These are phyloP conservation scores for Coemansia sp. DNA, from an alignment of 192 early-diverging fungal genomes.

Conservation along the genomic window DNA sequence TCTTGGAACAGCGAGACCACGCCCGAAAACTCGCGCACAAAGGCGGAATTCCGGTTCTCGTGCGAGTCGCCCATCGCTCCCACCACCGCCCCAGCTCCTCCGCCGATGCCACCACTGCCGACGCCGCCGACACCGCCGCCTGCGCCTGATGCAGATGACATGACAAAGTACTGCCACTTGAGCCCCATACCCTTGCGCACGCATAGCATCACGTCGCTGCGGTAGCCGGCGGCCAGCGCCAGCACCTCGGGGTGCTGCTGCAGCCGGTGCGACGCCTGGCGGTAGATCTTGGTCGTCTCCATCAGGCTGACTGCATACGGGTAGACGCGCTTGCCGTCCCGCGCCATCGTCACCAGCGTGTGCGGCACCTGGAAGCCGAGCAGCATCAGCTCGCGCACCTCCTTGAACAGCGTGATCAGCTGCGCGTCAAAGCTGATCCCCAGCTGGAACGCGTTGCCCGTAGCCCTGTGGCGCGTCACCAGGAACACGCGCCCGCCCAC, in stretches of 20 bases:
- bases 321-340: conserved; percentile 96
- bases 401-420: conserved; percentile 97
- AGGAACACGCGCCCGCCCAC: conserved; percentile 91
- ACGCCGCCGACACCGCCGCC: too few species aligned
- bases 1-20: conserved; percentile 95
- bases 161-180: conserved; percentile 95
- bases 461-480: conserved; percentile 80
- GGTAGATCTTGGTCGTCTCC: conserved; percentile 94
- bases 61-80: conserved; percentile 59
- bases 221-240: conserved; percentile 88
- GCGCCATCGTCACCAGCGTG: conserved; percentile 86
- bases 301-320: conserved; percentile 96
- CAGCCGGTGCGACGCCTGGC: conserved; percentile 80
- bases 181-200: conserved; percentile 76
- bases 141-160: conserved; percentile 21
- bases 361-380: conserved; percentile 93
- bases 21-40: conserved; percentile 94
- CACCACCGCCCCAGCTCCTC: too few species aligned
- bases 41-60: conserved; percentile 84
- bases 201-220: conserved; percentile 90
- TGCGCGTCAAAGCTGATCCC: conserved; percentile 94
- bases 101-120: too few species aligned
- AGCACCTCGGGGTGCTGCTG: conserved; percentile 74
- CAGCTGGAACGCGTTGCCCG: conserved; percentile 74
- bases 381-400: conserved; percentile 97